Evolutionary conservation across 139 green algal species (phyloP), one percentile per base, ranked within the genome.

Genomic region (Diplosphaera chodatii): DNA sequence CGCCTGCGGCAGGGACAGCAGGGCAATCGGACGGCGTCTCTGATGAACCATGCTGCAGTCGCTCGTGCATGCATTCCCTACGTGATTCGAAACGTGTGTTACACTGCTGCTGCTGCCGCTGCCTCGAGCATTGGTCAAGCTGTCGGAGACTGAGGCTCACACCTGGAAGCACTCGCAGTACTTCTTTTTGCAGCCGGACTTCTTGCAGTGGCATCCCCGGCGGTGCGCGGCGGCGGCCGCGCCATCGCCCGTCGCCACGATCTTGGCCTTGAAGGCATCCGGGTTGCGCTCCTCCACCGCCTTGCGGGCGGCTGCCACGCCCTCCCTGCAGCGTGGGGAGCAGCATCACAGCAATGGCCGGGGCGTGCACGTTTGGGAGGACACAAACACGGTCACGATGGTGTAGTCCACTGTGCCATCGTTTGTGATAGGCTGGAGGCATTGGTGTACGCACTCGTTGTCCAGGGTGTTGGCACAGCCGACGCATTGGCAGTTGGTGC

Each of bases 111-210:
- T n/a, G n/a, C n/a, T n/a, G n/a, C n/a, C n/a, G n/a, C n/a, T n/a
- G n/a, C n/a, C n/a, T n/a, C n/a, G n/a, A n/a, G n/a, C n/a, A n/a
- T n/a, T n/a, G n/a, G n/a, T n/a, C n/a, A n/a, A n/a, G n/a, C n/a
- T n/a, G n/a, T n/a, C n/a, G n/a, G n/a, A 55, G 41, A 6, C 8
- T 32, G 25, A 28, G 16, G 32, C 0, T 6, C 72, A 31, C 66
- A 92, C 91, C 86, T 97, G 91, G 81, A 91, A 98, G 88, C 94
- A 98, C 83, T 98, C 94, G 82, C 94, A 98, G 84, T 98, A 98
- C 87, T 97, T 98, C 68, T 98, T 98, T 33, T 90, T 84, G 87
- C 94, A 98, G 69, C 89, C 78, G 41, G 80, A 91, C 65, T 88
- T 90, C 71, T 87, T 88, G 87, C 92, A 97, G 75, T 91, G 82